Percentiles rank a stretch among this genome's conserved stretches.
Evolutionary conservation across 768 basidiomycete species (phyloP).

Genomic region (Sarcodon sp.): DNA sequence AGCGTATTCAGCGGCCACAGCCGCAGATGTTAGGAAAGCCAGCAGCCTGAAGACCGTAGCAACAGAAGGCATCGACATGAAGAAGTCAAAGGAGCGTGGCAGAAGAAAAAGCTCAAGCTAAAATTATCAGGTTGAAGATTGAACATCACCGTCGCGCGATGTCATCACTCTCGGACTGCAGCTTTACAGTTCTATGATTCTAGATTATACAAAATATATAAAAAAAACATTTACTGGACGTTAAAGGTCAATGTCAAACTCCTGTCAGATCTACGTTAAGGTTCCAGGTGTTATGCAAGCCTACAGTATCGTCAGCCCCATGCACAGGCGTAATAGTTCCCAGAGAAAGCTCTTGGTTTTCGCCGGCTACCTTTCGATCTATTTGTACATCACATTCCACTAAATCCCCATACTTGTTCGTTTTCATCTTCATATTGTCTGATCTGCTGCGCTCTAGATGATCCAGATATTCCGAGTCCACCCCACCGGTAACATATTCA

Average conservation of each 20-base stretch:
- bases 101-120: too few relatives aligned
- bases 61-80: slow-evolving; percentile 7
- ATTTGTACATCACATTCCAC: slow-evolving; percentile 22
- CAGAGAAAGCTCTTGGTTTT: slow-evolving; percentile 12
- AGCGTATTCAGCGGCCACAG: slow-evolving; percentile 27
- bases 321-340: slow-evolving; percentile 34
- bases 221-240: too few relatives aligned
- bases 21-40: slow-evolving; percentile 5
- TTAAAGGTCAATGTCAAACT: too few relatives aligned
- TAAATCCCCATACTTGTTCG: slow-evolving; percentile 17
- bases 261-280: background rate
- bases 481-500: slow-evolving; percentile 90
- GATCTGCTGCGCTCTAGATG: slow-evolving; percentile 67
- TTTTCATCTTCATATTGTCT: slow-evolving; percentile 65
- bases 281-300: slow-evolving; percentile 66
- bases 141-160: too few relatives aligned
- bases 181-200: too few relatives aligned
- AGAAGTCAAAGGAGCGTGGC: too few relatives aligned
- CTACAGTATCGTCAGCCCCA: slow-evolving; percentile 65
- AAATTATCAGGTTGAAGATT: too few relatives aligned
- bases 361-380: slow-evolving; percentile 10
- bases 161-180: too few relatives aligned
- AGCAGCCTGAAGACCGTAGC: slow-evolving; percentile 9
- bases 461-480: slow-evolving; percentile 71
- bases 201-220: too few relatives aligned